Conservation (phyloP, 2,329 filamentous ascomycete species). For the Xylariaceae sp. region DNA sequence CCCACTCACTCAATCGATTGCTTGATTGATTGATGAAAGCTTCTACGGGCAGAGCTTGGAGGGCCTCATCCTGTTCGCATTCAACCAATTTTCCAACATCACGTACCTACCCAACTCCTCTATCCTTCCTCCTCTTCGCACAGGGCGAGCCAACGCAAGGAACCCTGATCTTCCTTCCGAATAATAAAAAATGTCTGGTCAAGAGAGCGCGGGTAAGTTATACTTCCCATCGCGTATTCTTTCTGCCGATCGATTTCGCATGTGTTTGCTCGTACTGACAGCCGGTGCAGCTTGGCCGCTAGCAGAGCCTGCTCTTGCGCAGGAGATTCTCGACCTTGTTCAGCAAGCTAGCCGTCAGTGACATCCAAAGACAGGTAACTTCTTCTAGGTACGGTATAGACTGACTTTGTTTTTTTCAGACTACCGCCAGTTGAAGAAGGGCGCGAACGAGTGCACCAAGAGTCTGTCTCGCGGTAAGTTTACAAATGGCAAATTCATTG, state of each 20-base stretch:
- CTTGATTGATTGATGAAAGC: conserved; percentile 8
- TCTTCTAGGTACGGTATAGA: background rate
- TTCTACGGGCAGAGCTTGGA: conserved; percentile 4
- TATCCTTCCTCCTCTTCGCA: conserved; percentile 22
- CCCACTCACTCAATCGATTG: background rate
- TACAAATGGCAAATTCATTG: background rate
- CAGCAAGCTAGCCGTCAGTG: conserved; percentile 58
- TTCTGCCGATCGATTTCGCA: background rate
- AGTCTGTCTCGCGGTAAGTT: conserved; percentile 72
- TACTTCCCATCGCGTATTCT: background rate
- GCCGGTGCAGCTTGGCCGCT: conserved; percentile 56
- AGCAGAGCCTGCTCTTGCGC: conserved; percentile 68
- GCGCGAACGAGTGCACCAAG: conserved; percentile 82
- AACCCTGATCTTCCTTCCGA: conserved; percentile 43
- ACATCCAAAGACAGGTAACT: background rate
- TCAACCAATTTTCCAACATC: background rate
- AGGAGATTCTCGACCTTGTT: conserved; percentile 78
- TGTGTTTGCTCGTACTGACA: background rate
- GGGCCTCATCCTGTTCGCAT: background rate
- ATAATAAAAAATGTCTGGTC: conserved; percentile 29
- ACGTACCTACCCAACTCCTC: conserved; percentile 8
- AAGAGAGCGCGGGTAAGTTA: conserved; percentile 28
- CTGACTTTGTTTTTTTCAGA: conserved; percentile 20
- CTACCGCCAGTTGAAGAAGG: conserved; percentile 75
- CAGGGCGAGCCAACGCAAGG: conserved; percentile 60